Evolutionary conservation across 75 land plant genomes (phyloP).

Genomic region (Cryptomeria japonica): DNA sequence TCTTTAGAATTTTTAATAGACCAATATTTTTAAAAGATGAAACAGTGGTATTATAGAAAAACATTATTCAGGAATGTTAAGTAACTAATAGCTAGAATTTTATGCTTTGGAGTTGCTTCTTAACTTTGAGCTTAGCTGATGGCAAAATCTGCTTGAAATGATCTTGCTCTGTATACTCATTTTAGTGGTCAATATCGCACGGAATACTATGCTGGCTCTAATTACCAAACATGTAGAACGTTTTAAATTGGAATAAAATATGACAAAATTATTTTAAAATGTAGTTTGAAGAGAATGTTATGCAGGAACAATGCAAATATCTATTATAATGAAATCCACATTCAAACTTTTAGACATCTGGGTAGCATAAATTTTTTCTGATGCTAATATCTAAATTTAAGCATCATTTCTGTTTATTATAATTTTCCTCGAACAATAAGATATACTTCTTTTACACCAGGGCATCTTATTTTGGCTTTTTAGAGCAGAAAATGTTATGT

Average conservation of each 20-base stretch:
- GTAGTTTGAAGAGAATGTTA: not conserved
- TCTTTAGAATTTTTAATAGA: too few species aligned
- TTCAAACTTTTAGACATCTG: not conserved
- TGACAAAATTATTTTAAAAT: not conserved
- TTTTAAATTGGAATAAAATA: not conserved
- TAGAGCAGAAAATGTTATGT: not conserved
- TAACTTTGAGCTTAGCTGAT: not conserved
- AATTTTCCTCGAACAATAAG: not conserved
- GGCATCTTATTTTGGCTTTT: not conserved
- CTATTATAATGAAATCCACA: not conserved
- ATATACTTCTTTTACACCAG: too few species aligned
- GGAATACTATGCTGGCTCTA: not conserved
- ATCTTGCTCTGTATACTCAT: not conserved
- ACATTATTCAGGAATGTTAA: not conserved
- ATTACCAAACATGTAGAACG: not conserved
- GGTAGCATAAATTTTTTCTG: too few species aligned
- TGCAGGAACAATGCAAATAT: not conserved
- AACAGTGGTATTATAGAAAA: too few species aligned
- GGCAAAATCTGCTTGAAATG: not conserved
- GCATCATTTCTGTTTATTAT: conserved; percentile 2
- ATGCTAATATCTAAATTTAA: not conserved
- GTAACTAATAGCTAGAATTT: not conserved
- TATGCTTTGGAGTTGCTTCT: not conserved
- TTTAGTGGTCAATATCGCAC: not conserved
- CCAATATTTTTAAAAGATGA: too few species aligned